Evolutionary conservation across 768 basidiomycete genomes (phyloP).

Genomic region (Pulveroboletus frians): DNA sequence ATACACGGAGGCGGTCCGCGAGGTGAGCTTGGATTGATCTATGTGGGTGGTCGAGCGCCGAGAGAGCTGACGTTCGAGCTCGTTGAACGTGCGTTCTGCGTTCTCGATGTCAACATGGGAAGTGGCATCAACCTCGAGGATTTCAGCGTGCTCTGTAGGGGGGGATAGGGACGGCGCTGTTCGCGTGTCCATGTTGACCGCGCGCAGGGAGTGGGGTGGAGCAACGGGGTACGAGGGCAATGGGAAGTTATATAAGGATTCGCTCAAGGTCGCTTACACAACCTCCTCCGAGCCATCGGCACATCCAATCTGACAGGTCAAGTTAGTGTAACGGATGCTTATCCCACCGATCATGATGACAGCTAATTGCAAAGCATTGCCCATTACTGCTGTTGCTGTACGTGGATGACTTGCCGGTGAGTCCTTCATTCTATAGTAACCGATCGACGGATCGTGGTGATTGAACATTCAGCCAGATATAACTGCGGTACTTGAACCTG

Average conservation of each 20-base stretch:
- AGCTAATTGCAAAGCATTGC: too few relatives aligned
- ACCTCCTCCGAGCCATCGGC: background rate
- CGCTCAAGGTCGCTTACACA: constrained; percentile 14
- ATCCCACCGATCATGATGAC: background rate
- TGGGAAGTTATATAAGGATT: constrained; percentile 12
- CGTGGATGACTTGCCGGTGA: too few relatives aligned
- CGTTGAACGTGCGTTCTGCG: constrained; percentile 52
- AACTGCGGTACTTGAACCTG: too few relatives aligned
- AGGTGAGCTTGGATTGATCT: constrained; percentile 16
- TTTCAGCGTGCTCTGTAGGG: constrained; percentile 14
- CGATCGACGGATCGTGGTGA: too few relatives aligned
- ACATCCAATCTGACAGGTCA: background rate
- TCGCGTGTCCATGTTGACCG: constrained; percentile 7
- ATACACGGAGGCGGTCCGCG: constrained; percentile 22
- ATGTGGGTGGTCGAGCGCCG: constrained; percentile 1
- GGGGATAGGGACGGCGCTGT: background rate
- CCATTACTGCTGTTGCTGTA: too few relatives aligned
- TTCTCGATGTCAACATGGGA: constrained; percentile 43
- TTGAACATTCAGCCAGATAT: too few relatives aligned
- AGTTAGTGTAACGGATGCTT: background rate
- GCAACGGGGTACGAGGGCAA: background rate
- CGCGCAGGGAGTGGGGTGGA: background rate
- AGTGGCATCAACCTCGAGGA: constrained; percentile 19
- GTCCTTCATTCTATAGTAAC: too few relatives aligned
- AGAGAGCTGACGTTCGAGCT: constrained; percentile 42